These are phyloP conservation scores for Ogataea polymorpha DNA, from an alignment of 805 yeast species.

Conservation along the genomic window DNA sequence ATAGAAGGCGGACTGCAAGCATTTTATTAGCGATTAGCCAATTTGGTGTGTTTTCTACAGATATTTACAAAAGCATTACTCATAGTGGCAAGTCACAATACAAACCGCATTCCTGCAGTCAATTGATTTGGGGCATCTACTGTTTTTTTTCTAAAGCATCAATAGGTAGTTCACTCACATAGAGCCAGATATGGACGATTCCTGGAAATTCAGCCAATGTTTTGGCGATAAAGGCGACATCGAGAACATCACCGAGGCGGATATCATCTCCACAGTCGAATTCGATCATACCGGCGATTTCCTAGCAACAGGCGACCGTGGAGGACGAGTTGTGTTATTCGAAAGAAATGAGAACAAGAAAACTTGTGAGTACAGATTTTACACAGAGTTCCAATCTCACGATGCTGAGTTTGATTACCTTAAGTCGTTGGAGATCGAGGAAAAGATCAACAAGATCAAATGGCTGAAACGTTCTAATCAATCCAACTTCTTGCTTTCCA, in stretches of 20 bases:
- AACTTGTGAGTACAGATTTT: slow-evolving; percentile 90
- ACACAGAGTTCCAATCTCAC: slow-evolving; percentile 96
- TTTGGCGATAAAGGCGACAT: slow-evolving; percentile 98
- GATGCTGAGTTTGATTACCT: slow-evolving; percentile 98
- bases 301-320: slow-evolving; percentile 97
- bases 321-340: slow-evolving; percentile 95
- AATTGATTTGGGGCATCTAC: slow-evolving; percentile 3
- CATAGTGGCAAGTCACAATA: background rate
- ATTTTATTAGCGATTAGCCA: slow-evolving; percentile 2
- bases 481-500: slow-evolving; percentile 84
- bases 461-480: slow-evolving; percentile 89
- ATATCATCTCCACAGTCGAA: slow-evolving; percentile 94
- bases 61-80: background rate
- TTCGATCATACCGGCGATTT: slow-evolving; percentile 94
- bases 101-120: background rate
- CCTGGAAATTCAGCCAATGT: slow-evolving; percentile 92
- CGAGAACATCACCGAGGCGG: slow-evolving; percentile 93
- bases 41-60: background rate
- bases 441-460: slow-evolving; percentile 94
- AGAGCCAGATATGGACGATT: slow-evolving; percentile 26
- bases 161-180: slow-evolving; percentile 2
- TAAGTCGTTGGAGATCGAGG: slow-evolving; percentile 94
- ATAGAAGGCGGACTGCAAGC: slow-evolving; percentile 1
- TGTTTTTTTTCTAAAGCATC: slow-evolving; percentile 2
- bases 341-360: slow-evolving; percentile 77